phyloP scores from a whole-genome alignment of 495 filamentous ascomycete species.

The Lasiosphaeris hirsuta region DNA sequence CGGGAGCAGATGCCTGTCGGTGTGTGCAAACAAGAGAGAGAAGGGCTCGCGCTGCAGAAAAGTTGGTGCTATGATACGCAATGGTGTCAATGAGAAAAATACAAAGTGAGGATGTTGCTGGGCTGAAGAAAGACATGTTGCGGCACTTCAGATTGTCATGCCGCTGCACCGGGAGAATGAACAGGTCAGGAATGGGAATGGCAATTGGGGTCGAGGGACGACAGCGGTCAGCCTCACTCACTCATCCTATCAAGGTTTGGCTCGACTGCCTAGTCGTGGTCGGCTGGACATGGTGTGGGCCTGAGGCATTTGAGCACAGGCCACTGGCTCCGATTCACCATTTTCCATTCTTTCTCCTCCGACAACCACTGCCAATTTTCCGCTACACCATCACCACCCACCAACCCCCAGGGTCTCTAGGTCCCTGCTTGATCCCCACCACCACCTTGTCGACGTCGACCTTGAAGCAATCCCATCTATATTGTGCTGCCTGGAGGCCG shows the following conservation, averaged over 20 bases:
- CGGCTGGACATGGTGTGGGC: conserved; percentile 3
- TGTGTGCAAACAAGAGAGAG: no score
- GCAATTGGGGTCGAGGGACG: no score
- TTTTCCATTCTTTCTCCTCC: conserved; percentile 35
- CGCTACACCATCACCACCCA: conserved; percentile 36
- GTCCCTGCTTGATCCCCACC: conserved; percentile 22
- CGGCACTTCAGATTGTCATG: no score
- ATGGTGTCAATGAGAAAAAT: no score
- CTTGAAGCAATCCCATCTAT: conserved; percentile 6
- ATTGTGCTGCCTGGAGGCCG: conserved; percentile 31
- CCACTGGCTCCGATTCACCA: conserved; percentile 32
- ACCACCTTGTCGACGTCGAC: conserved; percentile 18
- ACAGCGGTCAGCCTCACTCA: no score
- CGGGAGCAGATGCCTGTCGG: no score
- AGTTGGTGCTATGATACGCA: no score
- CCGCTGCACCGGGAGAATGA: no score
- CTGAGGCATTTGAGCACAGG: conserved; percentile 25
- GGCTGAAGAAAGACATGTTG: no score
- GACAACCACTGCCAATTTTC: conserved; percentile 33
- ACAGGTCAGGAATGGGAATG: no score
- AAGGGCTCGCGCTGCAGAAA: no score
- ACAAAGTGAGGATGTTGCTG: no score
- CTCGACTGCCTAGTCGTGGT: neutral
- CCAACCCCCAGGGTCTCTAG: conserved; percentile 29
- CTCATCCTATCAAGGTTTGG: neutral